A percentile compares a stretch with the other conserved stretches of the same genome.
Evolutionary conservation across 352 stramenopile genomes (phyloP).

Genomic region (Pythium guiyangense): DNA sequence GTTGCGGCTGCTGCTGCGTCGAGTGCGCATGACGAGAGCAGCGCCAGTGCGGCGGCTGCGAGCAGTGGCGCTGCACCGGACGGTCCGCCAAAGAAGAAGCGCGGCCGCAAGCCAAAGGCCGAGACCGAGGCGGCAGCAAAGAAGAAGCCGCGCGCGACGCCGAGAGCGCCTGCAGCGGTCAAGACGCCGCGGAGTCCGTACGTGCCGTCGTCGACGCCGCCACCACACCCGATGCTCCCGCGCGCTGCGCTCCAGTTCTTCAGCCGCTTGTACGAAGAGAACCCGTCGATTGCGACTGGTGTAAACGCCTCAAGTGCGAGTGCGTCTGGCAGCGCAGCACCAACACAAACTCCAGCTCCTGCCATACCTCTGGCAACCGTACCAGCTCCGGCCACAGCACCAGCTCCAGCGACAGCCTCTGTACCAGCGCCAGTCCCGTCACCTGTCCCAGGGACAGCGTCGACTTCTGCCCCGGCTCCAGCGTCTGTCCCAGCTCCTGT

Average conservation of each 20-base stretch:
- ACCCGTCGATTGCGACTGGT: constrained; percentile 1
- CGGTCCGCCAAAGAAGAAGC: constrained; percentile 7
- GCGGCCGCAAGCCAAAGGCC: neutral
- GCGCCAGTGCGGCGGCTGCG: neutral
- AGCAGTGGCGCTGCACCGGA: neutral
- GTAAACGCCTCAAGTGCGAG: neutral
- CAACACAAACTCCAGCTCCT: neutral
- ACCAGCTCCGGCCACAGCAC: too few relatives aligned
- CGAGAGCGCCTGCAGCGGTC: constrained; percentile 8
- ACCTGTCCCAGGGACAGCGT: too few relatives aligned
- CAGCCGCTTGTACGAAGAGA: constrained; percentile 23
- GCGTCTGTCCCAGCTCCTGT: too few relatives aligned
- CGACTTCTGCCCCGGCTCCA: too few relatives aligned
- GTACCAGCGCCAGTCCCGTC: too few relatives aligned
- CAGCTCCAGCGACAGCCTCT: too few relatives aligned
- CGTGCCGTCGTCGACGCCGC: constrained; percentile 35
- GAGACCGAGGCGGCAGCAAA: neutral
- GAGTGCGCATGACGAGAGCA: too few relatives aligned
- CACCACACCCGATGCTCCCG: constrained; percentile 25
- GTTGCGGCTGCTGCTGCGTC: too few relatives aligned
- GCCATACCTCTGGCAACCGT: too few relatives aligned
- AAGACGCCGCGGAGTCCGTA: constrained; percentile 17
- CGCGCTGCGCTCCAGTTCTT: constrained; percentile 40
- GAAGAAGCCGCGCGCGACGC: constrained; percentile 1
- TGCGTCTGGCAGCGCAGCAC: neutral